Percentiles rank a stretch among this genome's conserved stretches.
These are phyloP conservation scores for Suillus discolor DNA, from an alignment of 768 basidiomycete species.

Conservation along the genomic window DNA sequence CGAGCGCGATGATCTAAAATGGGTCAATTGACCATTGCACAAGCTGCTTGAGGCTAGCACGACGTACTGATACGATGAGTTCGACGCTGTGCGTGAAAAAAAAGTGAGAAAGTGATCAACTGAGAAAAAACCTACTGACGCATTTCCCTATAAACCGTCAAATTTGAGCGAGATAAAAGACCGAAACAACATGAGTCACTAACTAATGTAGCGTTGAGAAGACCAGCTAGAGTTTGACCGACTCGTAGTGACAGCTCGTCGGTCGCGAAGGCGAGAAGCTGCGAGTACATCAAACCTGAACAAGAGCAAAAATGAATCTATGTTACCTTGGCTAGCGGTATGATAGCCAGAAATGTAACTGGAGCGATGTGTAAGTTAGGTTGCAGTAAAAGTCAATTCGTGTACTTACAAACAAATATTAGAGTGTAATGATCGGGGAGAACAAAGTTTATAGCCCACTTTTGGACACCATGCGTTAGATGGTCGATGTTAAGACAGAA, in stretches of 20 bases:
- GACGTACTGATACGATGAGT: constrained; percentile 70
- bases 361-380: background rate
- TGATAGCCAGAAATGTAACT: constrained; percentile 85
- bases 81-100: constrained; percentile 41
- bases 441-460: constrained; percentile 78
- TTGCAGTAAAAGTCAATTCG: background rate
- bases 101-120: constrained; percentile 1
- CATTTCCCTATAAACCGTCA: constrained; percentile 27
- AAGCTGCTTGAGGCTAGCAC: background rate
- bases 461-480: constrained; percentile 7
- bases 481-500: constrained; percentile 3
- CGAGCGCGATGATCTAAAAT: constrained; percentile 73
- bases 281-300: constrained; percentile 2
- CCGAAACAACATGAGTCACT: constrained; percentile 21
- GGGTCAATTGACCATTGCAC: background rate
- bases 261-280: constrained; percentile 84
- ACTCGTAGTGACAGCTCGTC: constrained; percentile 85
- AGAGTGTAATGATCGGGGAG: constrained; percentile 55
- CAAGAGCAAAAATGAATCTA: background rate
- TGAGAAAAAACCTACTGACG: constrained; percentile 21
- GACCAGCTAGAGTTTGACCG: constrained; percentile 81
- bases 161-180: background rate
- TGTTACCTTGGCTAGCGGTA: constrained; percentile 77
- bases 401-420: constrained; percentile 70
- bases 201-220: constrained; percentile 84